A percentile compares a stretch with the other conserved stretches of the same genome.
phyloP scores from a whole-genome alignment of 2,329 filamentous ascomycete genomes.

The Diplodia seriata region DNA sequence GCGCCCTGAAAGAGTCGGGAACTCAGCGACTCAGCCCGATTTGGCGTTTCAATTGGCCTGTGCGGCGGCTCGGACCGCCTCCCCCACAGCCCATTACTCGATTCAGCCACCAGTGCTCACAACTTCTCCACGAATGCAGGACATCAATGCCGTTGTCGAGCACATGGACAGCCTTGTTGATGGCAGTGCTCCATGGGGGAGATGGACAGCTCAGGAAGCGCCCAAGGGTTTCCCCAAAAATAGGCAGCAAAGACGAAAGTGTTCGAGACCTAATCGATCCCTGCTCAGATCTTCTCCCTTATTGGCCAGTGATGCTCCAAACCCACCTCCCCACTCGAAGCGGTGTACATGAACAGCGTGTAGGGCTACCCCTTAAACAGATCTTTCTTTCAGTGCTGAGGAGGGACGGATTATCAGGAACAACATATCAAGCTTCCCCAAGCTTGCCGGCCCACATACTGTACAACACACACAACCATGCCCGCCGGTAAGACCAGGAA shows the following conservation, averaged over 20 bases:
- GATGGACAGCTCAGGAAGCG: not conserved
- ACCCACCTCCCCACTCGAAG: conserved; percentile 17
- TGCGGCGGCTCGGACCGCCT: conserved; percentile 14
- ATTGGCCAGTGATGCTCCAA: conserved; percentile 14
- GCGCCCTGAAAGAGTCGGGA: not conserved
- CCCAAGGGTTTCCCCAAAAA: not conserved
- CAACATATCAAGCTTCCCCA: conserved; percentile 5
- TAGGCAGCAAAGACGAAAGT: not conserved
- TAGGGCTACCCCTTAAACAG: conserved; percentile 17
- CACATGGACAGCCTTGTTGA: not conserved
- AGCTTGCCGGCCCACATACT: conserved; percentile 7
- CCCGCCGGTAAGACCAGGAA: conserved; percentile 8
- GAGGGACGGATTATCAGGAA: conserved; percentile 14
- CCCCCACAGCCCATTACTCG: conserved; percentile 4
- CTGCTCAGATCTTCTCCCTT: not conserved
- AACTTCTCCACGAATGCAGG: not conserved
- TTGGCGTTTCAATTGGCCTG: conserved; percentile 11
- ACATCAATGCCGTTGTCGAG: not conserved
- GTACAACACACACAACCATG: conserved; percentile 11
- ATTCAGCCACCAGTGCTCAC: not conserved
- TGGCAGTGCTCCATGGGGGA: not conserved
- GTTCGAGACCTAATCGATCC: conserved; percentile 3
- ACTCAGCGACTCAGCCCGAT: not conserved
- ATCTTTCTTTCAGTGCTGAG: conserved; percentile 6
- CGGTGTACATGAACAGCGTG: conserved; percentile 18